Evolutionary conservation across 257 asterid species (phyloP).

Genomic region (Craterostigma plantagineum): DNA sequence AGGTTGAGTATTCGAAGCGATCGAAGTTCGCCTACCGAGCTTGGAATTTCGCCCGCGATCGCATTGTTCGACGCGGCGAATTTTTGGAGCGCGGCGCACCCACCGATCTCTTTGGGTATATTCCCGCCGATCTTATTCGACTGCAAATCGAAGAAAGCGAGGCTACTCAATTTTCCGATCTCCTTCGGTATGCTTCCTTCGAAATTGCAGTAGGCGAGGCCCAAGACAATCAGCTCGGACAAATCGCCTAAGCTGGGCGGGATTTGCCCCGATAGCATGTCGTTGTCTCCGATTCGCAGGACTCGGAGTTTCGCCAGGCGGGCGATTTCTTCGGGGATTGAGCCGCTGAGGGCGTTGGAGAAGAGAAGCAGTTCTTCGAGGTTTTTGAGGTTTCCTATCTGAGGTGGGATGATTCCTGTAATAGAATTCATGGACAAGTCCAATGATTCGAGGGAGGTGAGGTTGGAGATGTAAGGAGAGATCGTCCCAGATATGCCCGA

Average conservation of each 20-base stretch:
- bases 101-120: slow-evolving; percentile 48
- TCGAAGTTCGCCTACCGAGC: slow-evolving; percentile 25
- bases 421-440: slow-evolving; percentile 55
- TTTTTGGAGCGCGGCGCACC: slow-evolving; percentile 29
- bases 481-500: slow-evolving; percentile 42
- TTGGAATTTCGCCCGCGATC: slow-evolving; percentile 46
- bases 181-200: slow-evolving; percentile 59
- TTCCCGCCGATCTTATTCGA: slow-evolving; percentile 33
- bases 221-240: slow-evolving; percentile 40
- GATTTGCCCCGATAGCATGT: slow-evolving; percentile 36
- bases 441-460: slow-evolving; percentile 33
- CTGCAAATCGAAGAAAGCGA: slow-evolving; percentile 43
- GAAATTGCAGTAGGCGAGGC: slow-evolving; percentile 52
- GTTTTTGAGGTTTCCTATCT: slow-evolving; percentile 33
- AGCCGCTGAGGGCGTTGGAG: slow-evolving; percentile 43
- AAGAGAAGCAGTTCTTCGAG: slow-evolving; percentile 42
- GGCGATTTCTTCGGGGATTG: slow-evolving; percentile 48
- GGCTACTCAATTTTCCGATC: slow-evolving; percentile 42
- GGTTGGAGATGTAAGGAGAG: slow-evolving; percentile 37
- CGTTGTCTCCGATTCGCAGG: slow-evolving; percentile 71
- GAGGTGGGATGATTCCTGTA: slow-evolving; percentile 47
- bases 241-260: slow-evolving; percentile 31
- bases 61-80: slow-evolving; percentile 59
- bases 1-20: slow-evolving; percentile 55
- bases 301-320: slow-evolving; percentile 39